Conservation (phyloP, 768 basidiomycete genomes). For the Boletellus emodensis region DNA sequence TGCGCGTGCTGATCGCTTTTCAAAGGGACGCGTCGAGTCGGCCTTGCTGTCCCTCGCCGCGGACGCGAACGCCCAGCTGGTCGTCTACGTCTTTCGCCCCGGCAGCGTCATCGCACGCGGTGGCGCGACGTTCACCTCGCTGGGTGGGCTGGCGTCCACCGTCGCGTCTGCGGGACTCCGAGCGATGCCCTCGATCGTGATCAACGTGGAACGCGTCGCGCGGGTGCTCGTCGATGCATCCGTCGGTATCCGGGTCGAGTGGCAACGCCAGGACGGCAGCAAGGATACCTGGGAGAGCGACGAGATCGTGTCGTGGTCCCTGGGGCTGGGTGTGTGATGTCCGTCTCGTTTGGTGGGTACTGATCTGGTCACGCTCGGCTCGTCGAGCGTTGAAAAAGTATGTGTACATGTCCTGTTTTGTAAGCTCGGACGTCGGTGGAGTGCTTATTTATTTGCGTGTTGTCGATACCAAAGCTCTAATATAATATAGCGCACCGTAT, state of each 20-base stretch:
- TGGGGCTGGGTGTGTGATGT: conserved; percentile 18
- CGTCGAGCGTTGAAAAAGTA: too few species aligned
- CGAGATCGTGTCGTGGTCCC: conserved; percentile 23
- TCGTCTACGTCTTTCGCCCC: conserved; percentile 20
- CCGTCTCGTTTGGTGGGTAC: too few species aligned
- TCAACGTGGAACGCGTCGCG: conserved; percentile 17
- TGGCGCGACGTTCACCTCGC: conserved; percentile 6
- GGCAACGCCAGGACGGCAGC: conserved; percentile 17
- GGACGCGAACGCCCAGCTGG: conserved; percentile 9
- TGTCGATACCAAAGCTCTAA: too few species aligned
- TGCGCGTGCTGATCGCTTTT: neutral
- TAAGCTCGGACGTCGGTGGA: too few species aligned
- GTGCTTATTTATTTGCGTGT: too few species aligned
- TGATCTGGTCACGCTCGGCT: too few species aligned
- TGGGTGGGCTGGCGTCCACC: conserved; percentile 15
- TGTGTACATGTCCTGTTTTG: too few species aligned
- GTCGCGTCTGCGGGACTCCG: conserved; percentile 18
- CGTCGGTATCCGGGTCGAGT: conserved; percentile 26
- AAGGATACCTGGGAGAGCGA: conserved; percentile 29
- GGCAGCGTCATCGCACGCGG: conserved; percentile 13
- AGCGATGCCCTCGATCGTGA: conserved; percentile 21
- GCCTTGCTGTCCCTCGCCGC: conserved; percentile 14
- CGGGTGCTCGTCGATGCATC: conserved; percentile 25
- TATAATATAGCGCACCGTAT: too few species aligned
- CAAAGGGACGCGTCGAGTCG: conserved; percentile 23